Evolutionary conservation across 2,329 filamentous ascomycete genomes (phyloP), one percentile per base, ranked within the genome.

Genomic region (Claviceps africana): DNA sequence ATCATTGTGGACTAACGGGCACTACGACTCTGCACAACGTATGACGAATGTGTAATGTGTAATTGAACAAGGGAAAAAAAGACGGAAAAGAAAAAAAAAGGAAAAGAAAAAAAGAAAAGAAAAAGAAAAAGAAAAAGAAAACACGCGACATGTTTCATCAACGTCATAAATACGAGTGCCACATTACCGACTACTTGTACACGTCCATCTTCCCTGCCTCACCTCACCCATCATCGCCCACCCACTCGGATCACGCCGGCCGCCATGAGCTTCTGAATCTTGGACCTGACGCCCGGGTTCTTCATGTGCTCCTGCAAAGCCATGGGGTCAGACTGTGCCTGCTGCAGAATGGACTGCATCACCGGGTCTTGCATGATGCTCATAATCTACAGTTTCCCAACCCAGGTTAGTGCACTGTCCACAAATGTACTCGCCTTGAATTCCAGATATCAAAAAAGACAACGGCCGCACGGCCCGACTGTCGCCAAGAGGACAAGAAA

Each of bases 291-390:
- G 54, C 76, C 78, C 0, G 88, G 80, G 74, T 97, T 98, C 75
- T 83, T 87, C 87, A 98, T 95, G 71, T 98, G 94, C 69, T 98
- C 91, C 66, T 94, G 85, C 56, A 98, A 79, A 46, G 93, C 93
- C 48, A 85, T 85, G 19, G 93, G 93, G 63, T 98, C 87, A 52
- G 81, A 82, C 76, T 97, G 95, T 46, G 93, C 93, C 72, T 98
- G 93, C 68, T 97, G 90, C 53, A 97, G 80, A 59, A 96, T 96
- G 59, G 85, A 86, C 72, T 98, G 89, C 91, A 98, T 97, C 65
- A 98, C 84, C 17, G 93, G 93, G 65, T 98, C 93, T 68, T 90
- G 84, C 71, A 97, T 86, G 64, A 96, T 91, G 56, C 75, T 70
- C 79, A 94, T 87, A 66, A 97, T 95, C 83, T 76, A 60, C 42